Evolutionary conservation across 2,329 filamentous ascomycete genomes (phyloP), one percentile per base, ranked within the genome.

Genomic region (Penicillium aurantiogriseum): DNA sequence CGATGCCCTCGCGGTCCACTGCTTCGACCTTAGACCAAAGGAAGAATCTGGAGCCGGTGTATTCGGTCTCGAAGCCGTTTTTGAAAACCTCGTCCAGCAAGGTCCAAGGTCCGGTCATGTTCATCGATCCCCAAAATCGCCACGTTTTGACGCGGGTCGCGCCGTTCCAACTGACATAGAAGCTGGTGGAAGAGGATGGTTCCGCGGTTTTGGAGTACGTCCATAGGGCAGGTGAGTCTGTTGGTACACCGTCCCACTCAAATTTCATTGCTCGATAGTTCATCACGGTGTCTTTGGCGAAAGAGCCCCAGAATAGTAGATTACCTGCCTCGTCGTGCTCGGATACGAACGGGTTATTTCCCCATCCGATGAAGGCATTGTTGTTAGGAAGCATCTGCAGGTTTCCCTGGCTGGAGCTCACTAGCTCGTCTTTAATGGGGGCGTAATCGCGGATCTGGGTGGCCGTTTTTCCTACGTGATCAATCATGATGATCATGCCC

Each of bases 241-340:
- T 73, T 4, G 76, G 76, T 25, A 69, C 67, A 2, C 71, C 74
- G 3, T 76, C 71, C 76, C 76, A 78, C 39, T 74, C 65, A 61
- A 75, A 77, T 54, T 78, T 78, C 62, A 72, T 67, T 0, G 73
- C 74, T 0, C 76, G 75, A 57, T 77, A 77, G 62, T 75, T 77
- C 76, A 76, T 77, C 46, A 74, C 70, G 5, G 62, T 61, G 7
- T 65, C 66, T 38, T 66, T 63, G 43, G 69, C 72, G 48, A 78
- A 67, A 25, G 63, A 64, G 2, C 70, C 75, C 70, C 74, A 76
- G 49, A 75, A 69, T 4, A 77, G 57, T 5, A 77, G 54, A 23
- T 73, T 71, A 11, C 74, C 76, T 9, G 72, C 63, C n/a, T 68
- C 65, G 23, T 71, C 67, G 46, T 76, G 71, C 59, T 78, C 76